These are phyloP conservation scores for Talinum fruticosum DNA, from an alignment of 148 eudicot genomes.

Conservation along the genomic window DNA sequence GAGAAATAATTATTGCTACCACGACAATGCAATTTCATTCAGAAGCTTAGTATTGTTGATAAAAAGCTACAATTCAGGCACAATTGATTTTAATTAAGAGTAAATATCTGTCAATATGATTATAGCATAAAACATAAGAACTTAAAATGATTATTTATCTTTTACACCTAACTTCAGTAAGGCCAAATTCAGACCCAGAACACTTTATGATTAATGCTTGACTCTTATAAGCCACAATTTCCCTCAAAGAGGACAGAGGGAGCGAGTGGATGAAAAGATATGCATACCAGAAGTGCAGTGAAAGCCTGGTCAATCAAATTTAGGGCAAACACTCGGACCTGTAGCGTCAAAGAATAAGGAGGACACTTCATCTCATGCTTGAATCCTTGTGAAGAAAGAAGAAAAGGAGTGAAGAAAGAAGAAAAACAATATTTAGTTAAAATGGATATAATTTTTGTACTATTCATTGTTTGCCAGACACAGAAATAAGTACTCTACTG, in stretches of 20 bases:
- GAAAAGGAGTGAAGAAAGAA: too few relatives aligned
- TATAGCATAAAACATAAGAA: conserved; percentile 13
- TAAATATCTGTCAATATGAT: conserved; percentile 11
- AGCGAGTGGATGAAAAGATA: conserved; percentile 22
- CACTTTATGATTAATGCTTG: conserved; percentile 5
- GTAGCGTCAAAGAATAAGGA: neutral
- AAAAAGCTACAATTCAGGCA: neutral
- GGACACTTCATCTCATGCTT: neutral
- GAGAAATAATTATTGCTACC: conserved; percentile 13
- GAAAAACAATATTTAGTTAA: neutral
- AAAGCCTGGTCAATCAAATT: conserved; percentile 24
- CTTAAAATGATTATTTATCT: conserved; percentile 9
- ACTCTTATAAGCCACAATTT: neutral
- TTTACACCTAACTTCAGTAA: conserved; percentile 11
- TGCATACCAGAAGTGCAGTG: conserved; percentile 19
- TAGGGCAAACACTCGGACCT: neutral
- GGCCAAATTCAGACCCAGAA: neutral
- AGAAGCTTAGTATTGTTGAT: conserved; percentile 5
- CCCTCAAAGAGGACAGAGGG: conserved; percentile 6
- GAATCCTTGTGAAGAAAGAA: neutral
- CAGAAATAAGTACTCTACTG: neutral
- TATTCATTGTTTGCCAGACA: neutral
- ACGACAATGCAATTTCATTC: conserved; percentile 6
- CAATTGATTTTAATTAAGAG: conserved; percentile 12
- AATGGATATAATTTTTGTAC: neutral